Base-by-base conservation (phyloP, 176 grass and related monocot species). In the Aegilops speltoides region DNA sequence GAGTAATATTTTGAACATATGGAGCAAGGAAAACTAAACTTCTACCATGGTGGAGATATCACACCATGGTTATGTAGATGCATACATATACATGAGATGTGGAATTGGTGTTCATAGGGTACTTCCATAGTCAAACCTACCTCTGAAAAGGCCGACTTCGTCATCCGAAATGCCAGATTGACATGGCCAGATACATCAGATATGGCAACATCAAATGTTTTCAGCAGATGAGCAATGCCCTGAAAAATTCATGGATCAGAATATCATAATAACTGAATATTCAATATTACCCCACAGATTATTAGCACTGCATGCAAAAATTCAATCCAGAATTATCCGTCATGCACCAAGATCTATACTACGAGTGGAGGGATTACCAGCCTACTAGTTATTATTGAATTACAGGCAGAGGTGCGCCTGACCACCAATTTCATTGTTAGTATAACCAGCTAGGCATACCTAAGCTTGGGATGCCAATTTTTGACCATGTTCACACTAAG, bases 101-200 rank as follows among this genome's bases (percentile, higher is more conserved):
- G 57, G 26, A 68, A 48, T 3, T 60, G 17, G 28, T 87, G 52
- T 29, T 45, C 54, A 64, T 36, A 76, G 19, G 66, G 15, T 82
- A 86, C 16, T 61, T 91, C 56, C 50, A 71, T 74, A 71, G 54
- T 85, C 23, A 70, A 29, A 90, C 25, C 5, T 90, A 98, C 97
- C 97, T 94, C 97, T 61, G 78, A 4, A 87, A 96, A 91, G 54
- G 94, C 94, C 62, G 90, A 86, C 79, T 70, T 98, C 3, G 82
- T 88, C 82, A 94, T 89, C 38, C 97, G 88, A 85, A 91, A 96
- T 66, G 83, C 76, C 78, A 98, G 80, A 88, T 98, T 98, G 73
- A 96, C 73, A 68, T 89, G 79, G 52, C 90, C 90, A 88, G 96
- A 95, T 86, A 83, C 61, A 88, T 98, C 94, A 85, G 71, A 86